These are phyloP conservation scores for Jasminum sambac DNA, from an alignment of 257 asterid species.

Conservation along the genomic window DNA sequence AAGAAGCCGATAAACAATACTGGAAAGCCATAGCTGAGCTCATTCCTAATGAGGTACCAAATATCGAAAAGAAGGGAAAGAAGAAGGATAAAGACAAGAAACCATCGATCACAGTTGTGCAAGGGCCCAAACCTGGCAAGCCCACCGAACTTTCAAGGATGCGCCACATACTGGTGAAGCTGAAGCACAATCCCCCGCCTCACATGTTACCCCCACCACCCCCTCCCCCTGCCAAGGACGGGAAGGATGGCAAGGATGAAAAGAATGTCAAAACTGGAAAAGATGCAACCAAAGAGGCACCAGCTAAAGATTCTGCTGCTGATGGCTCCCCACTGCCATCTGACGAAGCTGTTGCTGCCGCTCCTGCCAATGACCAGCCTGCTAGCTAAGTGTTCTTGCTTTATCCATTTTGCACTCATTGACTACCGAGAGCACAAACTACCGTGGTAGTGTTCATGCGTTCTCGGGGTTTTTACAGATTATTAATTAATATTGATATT, in stretches of 20 bases:
- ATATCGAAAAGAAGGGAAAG: constrained; percentile 78
- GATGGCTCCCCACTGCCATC: constrained; percentile 41
- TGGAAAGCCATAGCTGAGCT: constrained; percentile 98
- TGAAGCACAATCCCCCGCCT: constrained; percentile 92
- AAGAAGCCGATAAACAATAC: constrained; percentile 91
- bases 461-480: constrained; percentile 7
- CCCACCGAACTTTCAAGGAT: constrained; percentile 96
- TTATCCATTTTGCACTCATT: constrained; percentile 26
- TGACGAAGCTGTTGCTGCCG: constrained; percentile 35
- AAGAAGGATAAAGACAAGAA: constrained; percentile 94
- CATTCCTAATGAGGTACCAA: constrained; percentile 84
- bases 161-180: constrained; percentile 89
- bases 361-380: constrained; percentile 38
- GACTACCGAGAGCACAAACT: constrained; percentile 8
- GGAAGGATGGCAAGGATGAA: constrained; percentile 55
- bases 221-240: constrained; percentile 59
- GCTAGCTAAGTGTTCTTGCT: constrained; percentile 31
- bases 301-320: constrained; percentile 46
- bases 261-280: constrained; percentile 48
- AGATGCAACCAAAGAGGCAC: constrained; percentile 39
- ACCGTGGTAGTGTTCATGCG: constrained; percentile 12
- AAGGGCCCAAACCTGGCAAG: constrained; percentile 98
- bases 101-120: constrained; percentile 76
- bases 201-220: constrained; percentile 97
- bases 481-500: constrained; percentile 12